Percentiles rank a stretch among this genome's conserved stretches.
These are phyloP conservation scores for Fusarium dimerum DNA, from an alignment of 2,329 filamentous ascomycete species.

Conservation along the genomic window DNA sequence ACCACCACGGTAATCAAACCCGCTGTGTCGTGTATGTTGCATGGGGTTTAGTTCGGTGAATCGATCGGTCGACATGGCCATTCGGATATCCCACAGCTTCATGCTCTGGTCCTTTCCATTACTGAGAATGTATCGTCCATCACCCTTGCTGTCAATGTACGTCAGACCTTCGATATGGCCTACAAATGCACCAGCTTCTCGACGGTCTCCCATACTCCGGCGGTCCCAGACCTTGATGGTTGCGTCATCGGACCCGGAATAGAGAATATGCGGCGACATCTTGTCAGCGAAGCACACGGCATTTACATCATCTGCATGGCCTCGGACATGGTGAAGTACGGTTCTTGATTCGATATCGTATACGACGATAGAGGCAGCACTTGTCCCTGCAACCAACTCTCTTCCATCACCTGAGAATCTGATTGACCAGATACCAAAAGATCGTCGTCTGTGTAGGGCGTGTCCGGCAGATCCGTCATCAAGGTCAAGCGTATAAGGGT, in stretches of 20 bases:
- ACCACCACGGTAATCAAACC: slow-evolving; percentile 75
- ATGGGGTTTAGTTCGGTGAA: slow-evolving; percentile 58
- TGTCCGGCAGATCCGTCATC: slow-evolving; percentile 28
- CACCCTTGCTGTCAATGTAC: slow-evolving; percentile 70
- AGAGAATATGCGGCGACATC: slow-evolving; percentile 86
- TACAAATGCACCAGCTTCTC: slow-evolving; percentile 67
- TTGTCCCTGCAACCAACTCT: slow-evolving; percentile 88
- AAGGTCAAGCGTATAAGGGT: slow-evolving; percentile 79
- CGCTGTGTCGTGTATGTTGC: slow-evolving; percentile 53
- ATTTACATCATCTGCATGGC: slow-evolving; percentile 89
- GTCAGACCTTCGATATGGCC: slow-evolving; percentile 68
- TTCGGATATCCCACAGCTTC: slow-evolving; percentile 94
- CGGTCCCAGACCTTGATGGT: slow-evolving; percentile 97
- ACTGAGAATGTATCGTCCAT: slow-evolving; percentile 80
- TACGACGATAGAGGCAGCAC: slow-evolving; percentile 75
- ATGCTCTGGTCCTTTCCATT: slow-evolving; percentile 97
- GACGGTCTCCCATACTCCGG: slow-evolving; percentile 82
- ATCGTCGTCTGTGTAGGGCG: slow-evolving; percentile 30
- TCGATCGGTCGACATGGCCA: slow-evolving; percentile 75
- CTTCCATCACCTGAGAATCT: slow-evolving; percentile 90
- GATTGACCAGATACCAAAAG: slow-evolving; percentile 80
- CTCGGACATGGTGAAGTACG: slow-evolving; percentile 72
- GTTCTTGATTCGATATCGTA: slow-evolving; percentile 86
- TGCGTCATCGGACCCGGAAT: slow-evolving; percentile 92
- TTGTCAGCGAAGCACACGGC: slow-evolving; percentile 94